Evolutionary conservation across 345 rosid genomes (phyloP).

Genomic region (Geranium rotundifolium): DNA sequence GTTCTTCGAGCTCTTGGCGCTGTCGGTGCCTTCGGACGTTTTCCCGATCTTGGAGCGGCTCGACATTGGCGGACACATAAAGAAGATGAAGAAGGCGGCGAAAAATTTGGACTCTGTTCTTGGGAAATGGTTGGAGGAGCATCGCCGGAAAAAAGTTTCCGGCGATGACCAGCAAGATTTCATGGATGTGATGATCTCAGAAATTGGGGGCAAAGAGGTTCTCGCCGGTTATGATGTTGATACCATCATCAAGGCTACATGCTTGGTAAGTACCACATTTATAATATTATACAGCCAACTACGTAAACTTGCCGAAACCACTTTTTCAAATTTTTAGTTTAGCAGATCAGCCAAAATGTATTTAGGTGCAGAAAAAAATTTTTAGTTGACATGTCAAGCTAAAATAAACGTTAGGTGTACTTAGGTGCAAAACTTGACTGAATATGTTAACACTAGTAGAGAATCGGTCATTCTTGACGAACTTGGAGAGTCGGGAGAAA

Average conservation of each 20-base stretch:
- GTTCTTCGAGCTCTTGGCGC: constrained; percentile 9
- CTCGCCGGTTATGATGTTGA: not conserved
- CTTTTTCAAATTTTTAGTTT: no score
- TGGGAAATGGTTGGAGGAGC: constrained; percentile 22
- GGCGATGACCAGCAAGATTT: constrained; percentile 13
- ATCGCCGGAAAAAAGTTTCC: constrained; percentile 2
- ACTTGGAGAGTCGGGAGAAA: no score
- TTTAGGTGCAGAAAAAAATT: no score
- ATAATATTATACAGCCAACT: no score
- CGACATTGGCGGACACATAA: constrained; percentile 25
- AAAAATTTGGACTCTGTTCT: constrained; percentile 15
- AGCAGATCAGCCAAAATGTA: no score
- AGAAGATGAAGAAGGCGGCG: constrained; percentile 18
- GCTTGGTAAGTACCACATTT: not conserved
- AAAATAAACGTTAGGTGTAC: no score
- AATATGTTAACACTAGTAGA: no score
- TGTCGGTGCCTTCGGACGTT: constrained; percentile 21
- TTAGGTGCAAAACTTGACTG: no score
- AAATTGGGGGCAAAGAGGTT: not conserved
- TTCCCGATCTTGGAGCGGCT: constrained; percentile 22
- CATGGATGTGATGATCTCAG: constrained; percentile 27
- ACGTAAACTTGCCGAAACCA: no score
- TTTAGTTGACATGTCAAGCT: no score
- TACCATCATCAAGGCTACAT: not conserved
- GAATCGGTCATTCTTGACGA: no score